Evolutionary conservation across 2,329 filamentous ascomycete genomes (phyloP).

Genomic region (Epichloe brachyelytri): DNA sequence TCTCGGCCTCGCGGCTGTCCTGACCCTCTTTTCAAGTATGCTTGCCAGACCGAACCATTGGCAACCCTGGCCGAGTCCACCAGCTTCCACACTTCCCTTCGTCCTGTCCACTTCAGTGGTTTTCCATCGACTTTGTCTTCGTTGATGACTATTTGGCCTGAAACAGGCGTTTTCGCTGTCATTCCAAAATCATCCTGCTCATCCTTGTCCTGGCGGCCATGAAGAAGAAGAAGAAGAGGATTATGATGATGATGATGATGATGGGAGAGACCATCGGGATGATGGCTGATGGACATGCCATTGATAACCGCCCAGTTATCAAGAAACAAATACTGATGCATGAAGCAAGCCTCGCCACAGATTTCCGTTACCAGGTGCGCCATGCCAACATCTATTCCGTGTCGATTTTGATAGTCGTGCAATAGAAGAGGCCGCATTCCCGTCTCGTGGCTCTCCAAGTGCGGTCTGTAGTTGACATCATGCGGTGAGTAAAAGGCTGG

Average conservation of each 20-base stretch:
- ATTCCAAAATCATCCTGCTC: conserved; percentile 2
- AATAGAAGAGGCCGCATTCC: conserved; percentile 28
- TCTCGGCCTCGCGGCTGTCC: conserved; percentile 7
- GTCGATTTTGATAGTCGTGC: conserved; percentile 25
- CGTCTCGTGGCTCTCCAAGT: conserved; percentile 23
- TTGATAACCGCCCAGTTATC: conserved; percentile 36
- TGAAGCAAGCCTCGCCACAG: conserved; percentile 33
- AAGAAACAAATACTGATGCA: conserved; percentile 32
- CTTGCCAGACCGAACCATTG: conserved; percentile 31
- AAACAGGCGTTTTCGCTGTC: conserved; percentile 8
- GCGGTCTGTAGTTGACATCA: conserved; percentile 17
- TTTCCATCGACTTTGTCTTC: conserved; percentile 16
- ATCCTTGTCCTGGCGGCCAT: background rate
- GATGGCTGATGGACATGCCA: conserved; percentile 31
- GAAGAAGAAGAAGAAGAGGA: background rate
- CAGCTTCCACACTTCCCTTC: conserved; percentile 27
- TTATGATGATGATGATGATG: background rate
- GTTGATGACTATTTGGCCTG: conserved; percentile 20
- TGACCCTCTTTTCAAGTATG: conserved; percentile 25
- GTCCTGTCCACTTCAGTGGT: conserved; percentile 23
- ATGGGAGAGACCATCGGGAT: conserved; percentile 23
- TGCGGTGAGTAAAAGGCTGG: conserved; percentile 29
- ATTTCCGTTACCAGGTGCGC: conserved; percentile 29
- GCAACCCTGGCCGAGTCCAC: conserved; percentile 24
- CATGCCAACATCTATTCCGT: conserved; percentile 25